Evolutionary conservation across 805 yeast genomes (phyloP), one percentile per base, ranked within the genome.

Genomic region (Brettanomyces sp.): DNA sequence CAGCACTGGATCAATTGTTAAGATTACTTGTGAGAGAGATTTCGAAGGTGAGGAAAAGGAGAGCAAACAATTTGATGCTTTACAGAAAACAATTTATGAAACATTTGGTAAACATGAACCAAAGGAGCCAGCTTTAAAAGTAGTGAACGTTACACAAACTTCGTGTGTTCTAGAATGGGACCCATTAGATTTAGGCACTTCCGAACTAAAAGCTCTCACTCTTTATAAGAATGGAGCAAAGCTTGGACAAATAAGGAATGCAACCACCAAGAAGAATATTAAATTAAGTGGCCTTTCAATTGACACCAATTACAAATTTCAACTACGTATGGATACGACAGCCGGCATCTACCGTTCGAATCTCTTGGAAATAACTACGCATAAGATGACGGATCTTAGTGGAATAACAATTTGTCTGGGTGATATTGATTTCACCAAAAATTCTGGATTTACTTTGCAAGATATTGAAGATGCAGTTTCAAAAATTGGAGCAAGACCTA

Each of bases 101-200:
- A 71, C 80, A 3, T 91, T 83, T 60, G 96, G 96, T 30, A 72
- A 74, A 25, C 68, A 77, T 48, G 74, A 76, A 52, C 98, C 99
- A 21, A 62, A 73, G 48, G 55, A 72, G 1, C 99, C 99, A 0
- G 70, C 72, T 14, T 71, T 93, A 51, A 74, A 77, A 45, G 69
- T 80, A 36, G 74, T 78, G 45, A 93, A 91, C 60, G 80, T 84
- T 42, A 91, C 99, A 2, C 99, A 93, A 62, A 93, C 99, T 0
- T 82, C 93, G 45, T 87, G 95, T 62, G 97, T 90, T 18, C 73
- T 93, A 50, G 95, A 87, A 60, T 93, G 99, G 99, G 97, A 89
- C 49, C 76, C 81, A 11, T 68, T 93, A 45, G 80, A 85, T 42
- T 66, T 89, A 47, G 97, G 96, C 8, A 83, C 95, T 1, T 81